phyloP scores from a whole-genome alignment of 1,139 yeast genomes.

The Kodamaea fungicola region DNA sequence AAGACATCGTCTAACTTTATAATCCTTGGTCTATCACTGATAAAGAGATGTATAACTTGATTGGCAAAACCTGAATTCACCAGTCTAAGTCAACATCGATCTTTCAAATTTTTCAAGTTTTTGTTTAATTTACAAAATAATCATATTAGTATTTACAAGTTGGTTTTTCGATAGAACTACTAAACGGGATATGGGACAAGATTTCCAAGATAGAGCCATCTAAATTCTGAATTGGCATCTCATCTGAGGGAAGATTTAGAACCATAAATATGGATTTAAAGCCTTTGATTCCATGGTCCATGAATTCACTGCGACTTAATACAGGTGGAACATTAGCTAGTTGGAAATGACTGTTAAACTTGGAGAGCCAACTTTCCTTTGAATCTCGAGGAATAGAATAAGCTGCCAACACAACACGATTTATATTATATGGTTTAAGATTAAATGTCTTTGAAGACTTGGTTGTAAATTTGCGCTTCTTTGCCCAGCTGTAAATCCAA shows the following conservation, averaged over 20 bases:
- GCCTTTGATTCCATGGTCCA: background rate
- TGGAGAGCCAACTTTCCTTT: constrained; percentile 1
- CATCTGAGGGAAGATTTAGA: constrained; percentile 1
- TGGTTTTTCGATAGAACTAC: background rate
- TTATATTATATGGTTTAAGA: constrained; percentile 1
- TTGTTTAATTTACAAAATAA: too few species aligned
- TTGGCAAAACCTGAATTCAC: too few species aligned
- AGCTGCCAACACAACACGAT: constrained; percentile 4
- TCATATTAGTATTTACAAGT: too few species aligned
- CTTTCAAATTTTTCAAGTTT: too few species aligned
- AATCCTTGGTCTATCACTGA: too few species aligned
- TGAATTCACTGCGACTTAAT: constrained; percentile 2
- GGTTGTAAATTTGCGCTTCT: background rate
- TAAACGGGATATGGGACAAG: constrained; percentile 5
- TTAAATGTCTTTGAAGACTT: constrained; percentile 1
- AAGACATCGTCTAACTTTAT: too few species aligned
- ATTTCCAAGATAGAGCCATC: constrained; percentile 3
- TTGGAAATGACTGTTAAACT: constrained; percentile 1
- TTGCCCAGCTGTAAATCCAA: constrained; percentile 7
- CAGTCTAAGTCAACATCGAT: too few species aligned
- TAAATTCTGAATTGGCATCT: constrained; percentile 1
- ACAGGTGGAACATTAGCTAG: background rate
- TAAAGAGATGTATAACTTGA: too few species aligned
- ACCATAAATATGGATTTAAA: constrained; percentile 4
- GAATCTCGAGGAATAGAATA: constrained; percentile 4